Base-by-base conservation (phyloP, 2,329 filamentous ascomycete genomes). In the Aspergillus texensis region DNA sequence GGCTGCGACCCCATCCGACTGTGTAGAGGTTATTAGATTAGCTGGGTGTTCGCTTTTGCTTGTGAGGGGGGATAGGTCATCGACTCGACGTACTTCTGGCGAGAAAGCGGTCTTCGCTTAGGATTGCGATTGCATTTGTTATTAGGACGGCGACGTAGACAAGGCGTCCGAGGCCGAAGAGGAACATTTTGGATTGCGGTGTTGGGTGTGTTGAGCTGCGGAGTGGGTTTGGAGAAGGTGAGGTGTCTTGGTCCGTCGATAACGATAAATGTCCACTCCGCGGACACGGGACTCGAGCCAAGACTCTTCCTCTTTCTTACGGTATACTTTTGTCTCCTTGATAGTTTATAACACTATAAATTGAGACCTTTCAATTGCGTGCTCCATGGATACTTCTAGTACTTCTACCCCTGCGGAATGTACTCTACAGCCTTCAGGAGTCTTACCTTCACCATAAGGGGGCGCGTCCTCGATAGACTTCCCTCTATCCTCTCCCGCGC, bases 21-120 rank as follows among this genome's bases (percentile, higher is more conserved):
- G 71, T 78, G 26, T 16, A 24, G 12, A 10, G 32, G 34, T 10
- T 50, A 50, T 16, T 41, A 57, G 36, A 46, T 58, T 45, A 57
- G 48, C 4, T 48, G 21, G 45, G 21, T 1, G 39, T 8, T 19
- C 26, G 24, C 14, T 45, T 39, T 5, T 16, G 53, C 34, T 24
- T 52, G 32, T 26, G 34, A 30, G 16, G 34, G 8, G 39, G 48
- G 64, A 39, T 61, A 57, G 52, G 14, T 36, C 6, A 36, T 30
- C 10, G 24, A 26, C 58, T 45, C 58, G 62, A 67, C 72, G 58
- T 88, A 90, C 81, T 93, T 79, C 92, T 88, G 62, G 90, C 91
- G 69, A 97, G 91, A 79, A 97, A 97, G 66, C 93, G 91, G 81
- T 97, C 93, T 87, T 97, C 94, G 72, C 93, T 96, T 68, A 98